A percentile compares a stretch with the other conserved stretches of the same genome.
Conservation (phyloP, 2,329 filamentous ascomycete species). For the Torrubiella hemipterigena region DNA sequence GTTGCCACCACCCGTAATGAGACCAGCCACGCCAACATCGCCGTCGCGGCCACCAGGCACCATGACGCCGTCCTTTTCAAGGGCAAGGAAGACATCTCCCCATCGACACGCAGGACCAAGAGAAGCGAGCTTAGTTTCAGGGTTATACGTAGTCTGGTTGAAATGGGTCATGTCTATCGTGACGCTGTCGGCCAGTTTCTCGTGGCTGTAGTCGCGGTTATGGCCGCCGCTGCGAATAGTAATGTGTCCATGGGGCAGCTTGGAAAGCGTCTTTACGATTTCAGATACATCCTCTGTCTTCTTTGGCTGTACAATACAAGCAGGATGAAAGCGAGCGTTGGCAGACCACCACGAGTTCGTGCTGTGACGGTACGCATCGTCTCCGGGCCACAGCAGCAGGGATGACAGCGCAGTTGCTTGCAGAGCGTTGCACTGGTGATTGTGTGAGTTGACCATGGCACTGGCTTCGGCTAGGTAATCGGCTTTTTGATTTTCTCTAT, state of each 20-base stretch:
- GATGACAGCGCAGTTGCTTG: neutral
- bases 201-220: constrained; percentile 2
- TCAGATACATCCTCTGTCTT: constrained; percentile 10
- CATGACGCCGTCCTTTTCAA: constrained; percentile 18
- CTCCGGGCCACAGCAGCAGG: constrained; percentile 1
- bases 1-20: constrained; percentile 22
- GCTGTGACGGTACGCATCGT: constrained; percentile 7
- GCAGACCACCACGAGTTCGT: constrained; percentile 13
- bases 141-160: constrained; percentile 17
- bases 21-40: constrained; percentile 22
- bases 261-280: constrained; percentile 8
- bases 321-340: constrained; percentile 10
- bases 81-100: constrained; percentile 22
- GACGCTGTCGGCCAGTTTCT: constrained; percentile 9
- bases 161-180: constrained; percentile 12
- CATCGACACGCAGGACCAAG: constrained; percentile 24
- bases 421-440: constrained; percentile 3
- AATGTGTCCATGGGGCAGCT: constrained; percentile 6
- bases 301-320: constrained; percentile 14
- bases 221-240: constrained; percentile 9
- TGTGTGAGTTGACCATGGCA: too few species aligned
- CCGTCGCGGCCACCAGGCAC: constrained; percentile 22
- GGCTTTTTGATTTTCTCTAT: too few species aligned
- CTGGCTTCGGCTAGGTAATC: too few species aligned
- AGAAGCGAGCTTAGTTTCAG: constrained; percentile 14